A percentile compares a stretch with the other conserved stretches of the same genome.
Evolutionary conservation across 352 stramenopile genomes (phyloP).

Genomic region (Phytophthora megakarya): DNA sequence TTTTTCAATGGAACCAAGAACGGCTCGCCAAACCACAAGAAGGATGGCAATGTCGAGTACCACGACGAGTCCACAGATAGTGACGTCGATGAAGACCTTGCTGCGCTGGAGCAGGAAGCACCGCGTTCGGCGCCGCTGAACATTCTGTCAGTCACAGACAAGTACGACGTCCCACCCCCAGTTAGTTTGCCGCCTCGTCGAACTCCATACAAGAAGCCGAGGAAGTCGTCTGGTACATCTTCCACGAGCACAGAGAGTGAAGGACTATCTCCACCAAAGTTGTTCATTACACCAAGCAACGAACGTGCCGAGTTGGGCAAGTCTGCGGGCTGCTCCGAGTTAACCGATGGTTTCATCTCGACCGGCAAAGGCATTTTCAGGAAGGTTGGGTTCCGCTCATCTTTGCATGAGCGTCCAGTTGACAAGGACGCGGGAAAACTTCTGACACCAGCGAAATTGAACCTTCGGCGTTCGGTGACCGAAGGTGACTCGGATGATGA

Average conservation of each 20-base stretch:
- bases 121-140: conserved; percentile 30
- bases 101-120: conserved; percentile 21
- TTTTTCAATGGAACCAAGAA: conserved; percentile 56
- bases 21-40: conserved; percentile 33
- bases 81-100: conserved; percentile 34
- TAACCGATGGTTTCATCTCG: conserved; percentile 85
- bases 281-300: conserved; percentile 47
- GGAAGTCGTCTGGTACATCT: conserved; percentile 60
- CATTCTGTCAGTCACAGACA: conserved; percentile 41
- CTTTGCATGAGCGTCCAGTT: conserved; percentile 39
- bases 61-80: conserved; percentile 39
- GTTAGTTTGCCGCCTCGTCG: conserved; percentile 38
- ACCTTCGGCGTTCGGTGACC: conserved; percentile 39
- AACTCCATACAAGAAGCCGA: conserved; percentile 42
- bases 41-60: conserved; percentile 29
- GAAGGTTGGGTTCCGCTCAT: conserved; percentile 72
- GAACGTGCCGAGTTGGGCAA: conserved; percentile 56
- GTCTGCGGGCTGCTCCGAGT: conserved; percentile 52
- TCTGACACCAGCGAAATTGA: conserved; percentile 32
- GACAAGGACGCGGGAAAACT: conserved; percentile 45
- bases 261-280: conserved; percentile 42
- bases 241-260: conserved; percentile 52
- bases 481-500: conserved; percentile 47
- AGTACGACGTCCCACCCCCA: conserved; percentile 40
- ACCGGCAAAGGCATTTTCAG: conserved; percentile 88